These are phyloP conservation scores for Saccharomycopsis olivae DNA, from an alignment of 805 yeast genomes.

Conservation along the genomic window DNA sequence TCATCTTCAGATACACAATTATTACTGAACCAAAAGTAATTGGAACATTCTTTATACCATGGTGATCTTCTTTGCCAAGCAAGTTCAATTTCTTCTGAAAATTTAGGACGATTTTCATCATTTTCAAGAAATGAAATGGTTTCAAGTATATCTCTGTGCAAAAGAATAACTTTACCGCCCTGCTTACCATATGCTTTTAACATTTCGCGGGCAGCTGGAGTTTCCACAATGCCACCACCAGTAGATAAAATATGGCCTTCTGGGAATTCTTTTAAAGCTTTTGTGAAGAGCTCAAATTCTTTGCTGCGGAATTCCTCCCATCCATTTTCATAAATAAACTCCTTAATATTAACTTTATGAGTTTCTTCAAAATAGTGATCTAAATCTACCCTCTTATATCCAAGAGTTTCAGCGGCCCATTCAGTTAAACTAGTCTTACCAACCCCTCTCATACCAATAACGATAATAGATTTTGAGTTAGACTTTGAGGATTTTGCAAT, in stretches of 20 bases:
- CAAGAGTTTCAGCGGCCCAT: constrained; percentile 64
- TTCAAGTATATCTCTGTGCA: constrained; percentile 79
- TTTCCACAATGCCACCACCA: constrained; percentile 95
- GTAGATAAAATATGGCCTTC: constrained; percentile 69
- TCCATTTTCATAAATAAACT: constrained; percentile 51
- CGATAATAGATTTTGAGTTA: constrained; percentile 40
- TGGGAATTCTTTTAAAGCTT: constrained; percentile 31
- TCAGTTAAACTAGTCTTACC: constrained; percentile 84
- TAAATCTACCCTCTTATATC: constrained; percentile 61
- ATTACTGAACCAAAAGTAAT: constrained; percentile 65
- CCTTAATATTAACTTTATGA: constrained; percentile 41
- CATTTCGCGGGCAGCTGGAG: constrained; percentile 49
- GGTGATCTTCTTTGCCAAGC: constrained; percentile 79
- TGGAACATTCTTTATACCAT: constrained; percentile 75
- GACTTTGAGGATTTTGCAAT: constrained; percentile 17
- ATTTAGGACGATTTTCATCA: constrained; percentile 86
- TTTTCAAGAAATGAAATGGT: constrained; percentile 62
- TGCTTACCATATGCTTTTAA: constrained; percentile 40
- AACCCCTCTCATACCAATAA: constrained; percentile 97
- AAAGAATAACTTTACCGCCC: constrained; percentile 79
- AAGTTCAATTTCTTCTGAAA: constrained; percentile 60
- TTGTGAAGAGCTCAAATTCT: constrained; percentile 50
- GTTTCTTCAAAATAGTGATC: constrained; percentile 61
- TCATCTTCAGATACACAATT: constrained; percentile 50
- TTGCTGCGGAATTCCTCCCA: constrained; percentile 80